Evolutionary conservation across 192 early-diverging fungal genomes (phyloP), one percentile per base, ranked within the genome.

Genomic region (Podila epicladia): DNA sequence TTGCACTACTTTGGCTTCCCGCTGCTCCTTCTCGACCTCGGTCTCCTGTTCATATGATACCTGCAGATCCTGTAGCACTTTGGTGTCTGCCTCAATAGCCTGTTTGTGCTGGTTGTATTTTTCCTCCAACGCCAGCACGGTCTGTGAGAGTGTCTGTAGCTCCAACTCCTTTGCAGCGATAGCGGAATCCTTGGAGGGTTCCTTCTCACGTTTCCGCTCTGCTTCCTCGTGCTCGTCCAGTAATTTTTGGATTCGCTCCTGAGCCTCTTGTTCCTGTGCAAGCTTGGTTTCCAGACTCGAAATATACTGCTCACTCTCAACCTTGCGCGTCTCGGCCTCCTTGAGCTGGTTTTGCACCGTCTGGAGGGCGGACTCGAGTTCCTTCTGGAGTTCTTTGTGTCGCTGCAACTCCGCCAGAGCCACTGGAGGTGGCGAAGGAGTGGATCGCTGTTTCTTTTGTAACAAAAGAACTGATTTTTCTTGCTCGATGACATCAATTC

Each of bases 401-500:
- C 55, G 20, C 24, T 29, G 48, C 29, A 55, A 29, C 33, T 61
- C 31, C 26, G 9, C 59, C 0, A 32, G 29, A 0, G 59, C 59
- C 20, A 31, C 35, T 9, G 58, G 12, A 29, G 38, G 35, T 31
- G 50, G 62, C 9, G 57, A 58, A 48, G 20, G n/a, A 0, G 29
- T 33, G 26, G 24, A 37, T 51, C 32, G 37, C 29, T 63, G 28
- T 9, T 64, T 58, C 11, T 59, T 72, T 20, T 64, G 62, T 1
- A 53, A 58, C 13, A 45, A 24, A 22, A 63, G n/a, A 6, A 33
- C 22, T 41, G 41, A 28, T 15, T 71, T 77, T 28, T 71, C 68
- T n/a, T 79, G 67, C 35, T 84, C 83, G 48, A 71, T 67, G 13
- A 68, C 72, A 24, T 82, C 68, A 17, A 91, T 82, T 48, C 84